Conservation (phyloP, 2,329 filamentous ascomycete genomes). For the Fusarium nanum region DNA sequence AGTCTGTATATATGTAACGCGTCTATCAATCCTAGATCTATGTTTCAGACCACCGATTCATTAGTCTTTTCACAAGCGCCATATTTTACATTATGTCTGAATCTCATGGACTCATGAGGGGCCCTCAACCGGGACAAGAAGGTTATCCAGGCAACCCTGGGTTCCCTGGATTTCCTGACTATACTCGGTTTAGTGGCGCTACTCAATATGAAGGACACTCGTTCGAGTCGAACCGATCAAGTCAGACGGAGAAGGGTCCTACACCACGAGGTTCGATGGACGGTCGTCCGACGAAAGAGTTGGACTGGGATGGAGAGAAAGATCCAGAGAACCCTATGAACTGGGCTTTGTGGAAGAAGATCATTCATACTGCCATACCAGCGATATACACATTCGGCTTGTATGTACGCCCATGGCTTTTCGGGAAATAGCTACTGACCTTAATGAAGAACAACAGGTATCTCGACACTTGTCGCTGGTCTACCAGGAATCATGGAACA, state of each 20-base stretch:
- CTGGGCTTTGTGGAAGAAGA: conserved; percentile 13
- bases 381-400: conserved; percentile 20
- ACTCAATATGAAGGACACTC: conserved; percentile 1
- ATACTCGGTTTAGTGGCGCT: not conserved
- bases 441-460: not conserved
- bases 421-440: not conserved
- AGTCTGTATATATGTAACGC: conserved; percentile 4
- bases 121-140: not conserved
- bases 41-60: not conserved
- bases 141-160: conserved; percentile 1
- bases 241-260: not conserved
- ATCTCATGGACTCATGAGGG: not conserved
- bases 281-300: not conserved
- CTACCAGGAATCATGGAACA: conserved; percentile 6
- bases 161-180: conserved; percentile 8
- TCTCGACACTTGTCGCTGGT: conserved; percentile 19
- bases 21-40: not conserved
- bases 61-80: too few relatives aligned
- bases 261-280: not conserved
- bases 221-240: not conserved
- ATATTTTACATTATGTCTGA: not conserved
- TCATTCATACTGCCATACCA: conserved; percentile 7
- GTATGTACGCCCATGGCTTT: too few relatives aligned
- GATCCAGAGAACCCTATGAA: conserved; percentile 18
- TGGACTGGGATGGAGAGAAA: conserved; percentile 14